These are phyloP conservation scores for Hirsutella rhossiliensis DNA, from an alignment of 2,329 filamentous ascomycete genomes.

Conservation along the genomic window DNA sequence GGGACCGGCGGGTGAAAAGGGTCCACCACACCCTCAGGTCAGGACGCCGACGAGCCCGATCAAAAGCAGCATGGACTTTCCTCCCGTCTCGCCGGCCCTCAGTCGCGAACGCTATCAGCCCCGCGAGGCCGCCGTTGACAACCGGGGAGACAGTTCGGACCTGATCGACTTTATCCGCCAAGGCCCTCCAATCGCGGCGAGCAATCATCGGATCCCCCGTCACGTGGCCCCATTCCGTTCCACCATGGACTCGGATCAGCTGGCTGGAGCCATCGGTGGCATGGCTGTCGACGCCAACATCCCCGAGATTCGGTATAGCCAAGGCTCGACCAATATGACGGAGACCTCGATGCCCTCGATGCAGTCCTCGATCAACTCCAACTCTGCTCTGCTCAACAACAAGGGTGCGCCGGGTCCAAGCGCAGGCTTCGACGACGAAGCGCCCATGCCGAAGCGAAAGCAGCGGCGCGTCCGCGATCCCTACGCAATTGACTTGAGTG, in stretches of 20 bases:
- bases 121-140: conserved; percentile 54
- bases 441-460: conserved; percentile 57
- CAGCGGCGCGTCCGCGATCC: conserved; percentile 73
- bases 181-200: conserved; percentile 54
- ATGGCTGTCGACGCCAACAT: conserved; percentile 46
- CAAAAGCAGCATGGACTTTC: conserved; percentile 25
- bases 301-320: conserved; percentile 42
- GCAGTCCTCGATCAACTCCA: conserved; percentile 62
- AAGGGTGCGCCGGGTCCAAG: conserved; percentile 18
- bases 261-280: conserved; percentile 41
- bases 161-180: conserved; percentile 92
- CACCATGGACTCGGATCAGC: conserved; percentile 78
- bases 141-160: conserved; percentile 62
- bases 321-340: conserved; percentile 42
- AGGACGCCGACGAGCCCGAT: conserved; percentile 16
- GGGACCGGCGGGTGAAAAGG: conserved; percentile 47
- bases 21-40: conserved; percentile 22
- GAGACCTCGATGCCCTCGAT: conserved; percentile 43
- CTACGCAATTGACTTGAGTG: conserved; percentile 80
- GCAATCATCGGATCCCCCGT: conserved; percentile 62
- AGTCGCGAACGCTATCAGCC: conserved; percentile 51
- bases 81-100: conserved; percentile 24
- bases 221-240: conserved; percentile 75
- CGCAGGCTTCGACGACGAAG: conserved; percentile 34
- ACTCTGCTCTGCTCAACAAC: conserved; percentile 51